Evolutionary conservation across 768 basidiomycete species (phyloP), one percentile per base, ranked within the genome.

Genomic region (Lenzites betulinus): DNA sequence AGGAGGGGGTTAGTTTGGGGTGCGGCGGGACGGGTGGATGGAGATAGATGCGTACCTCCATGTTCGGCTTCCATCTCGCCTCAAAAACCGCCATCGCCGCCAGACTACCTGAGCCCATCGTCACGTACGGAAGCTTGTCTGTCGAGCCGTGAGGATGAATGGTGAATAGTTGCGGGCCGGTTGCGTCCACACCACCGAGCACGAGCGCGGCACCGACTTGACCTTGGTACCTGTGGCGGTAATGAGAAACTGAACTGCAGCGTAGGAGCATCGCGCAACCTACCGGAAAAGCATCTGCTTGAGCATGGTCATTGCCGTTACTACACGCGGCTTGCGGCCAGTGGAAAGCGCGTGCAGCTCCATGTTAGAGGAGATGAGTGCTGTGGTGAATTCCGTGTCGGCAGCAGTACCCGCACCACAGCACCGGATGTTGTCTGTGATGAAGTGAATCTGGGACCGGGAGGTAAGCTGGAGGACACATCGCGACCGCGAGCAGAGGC

Each of bases 21-120:
- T 16, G 52, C 12, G 1, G 16, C 13, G 39, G 7, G 54, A 35
- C 42, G 36, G 36, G 20, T 49, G 23, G 33, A 22, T 49, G 38
- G 51, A 4, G 47, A 26, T 20, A 28, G 48, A 6, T 2, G 76
- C 85, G 49, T 47, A 94, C 93, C 73, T 85, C 81, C 85, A 99
- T 84, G 72, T 90, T 79, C 30, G 91, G 79, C 69, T 78, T 81
- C 95, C 94, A 99, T 20, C 79, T 73, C 54, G 82, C 87, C 74
- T 99, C 97, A 65, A 99, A 98, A 13, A 98, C 90, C 11, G 95
- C 95, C 97, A 99, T 99, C 18, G 97, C 97, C 2, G 97, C 97
- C 53, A 98, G 79, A 69, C 87, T 90, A 61, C 97, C 97, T 2
- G 92, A 95, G 35, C 97, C 97, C 96, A 98, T 98, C 1, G 97